Evolutionary conservation across 345 rosid species (phyloP).

Genomic region (Leavenworthia alabamica): DNA sequence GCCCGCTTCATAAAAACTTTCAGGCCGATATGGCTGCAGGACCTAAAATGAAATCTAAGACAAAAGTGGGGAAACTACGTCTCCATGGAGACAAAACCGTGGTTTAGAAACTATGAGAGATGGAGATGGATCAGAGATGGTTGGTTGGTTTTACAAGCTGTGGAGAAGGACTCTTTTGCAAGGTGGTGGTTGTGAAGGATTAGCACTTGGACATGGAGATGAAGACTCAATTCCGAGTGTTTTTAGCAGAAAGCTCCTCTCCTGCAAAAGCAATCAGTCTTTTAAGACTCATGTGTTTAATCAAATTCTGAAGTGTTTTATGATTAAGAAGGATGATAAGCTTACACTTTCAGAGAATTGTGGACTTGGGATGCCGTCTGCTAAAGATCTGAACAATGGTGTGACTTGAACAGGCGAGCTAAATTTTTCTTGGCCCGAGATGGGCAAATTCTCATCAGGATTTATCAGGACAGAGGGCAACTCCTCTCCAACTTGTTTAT

Average conservation of each 20-base stretch:
- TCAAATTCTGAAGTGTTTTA: neutral
- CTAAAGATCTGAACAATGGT: conserved; percentile 91
- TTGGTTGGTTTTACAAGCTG: conserved; percentile 53
- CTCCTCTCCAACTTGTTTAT: conserved; percentile 41
- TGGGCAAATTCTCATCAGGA: conserved; percentile 34
- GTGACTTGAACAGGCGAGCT: conserved; percentile 81
- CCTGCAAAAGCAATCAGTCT: conserved; percentile 43
- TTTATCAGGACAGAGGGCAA: conserved; percentile 35
- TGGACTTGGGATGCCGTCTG: conserved; percentile 95
- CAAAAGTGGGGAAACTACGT: conserved; percentile 16
- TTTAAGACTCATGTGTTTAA: neutral
- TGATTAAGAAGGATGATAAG: neutral
- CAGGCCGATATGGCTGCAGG: conserved; percentile 73
- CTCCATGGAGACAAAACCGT: conserved; percentile 24
- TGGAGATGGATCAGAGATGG: neutral
- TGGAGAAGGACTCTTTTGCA: conserved; percentile 96
- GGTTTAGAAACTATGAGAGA: neutral
- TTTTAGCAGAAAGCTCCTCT: conserved; percentile 77
- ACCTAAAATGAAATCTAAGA: conserved; percentile 32
- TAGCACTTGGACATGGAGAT: conserved; percentile 49
- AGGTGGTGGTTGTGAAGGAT: conserved; percentile 64
- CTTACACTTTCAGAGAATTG: conserved; percentile 97
- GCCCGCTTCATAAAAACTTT: conserved; percentile 67
- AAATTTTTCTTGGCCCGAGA: conserved; percentile 46
- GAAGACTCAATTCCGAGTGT: conserved; percentile 86